phyloP scores from a whole-genome alignment of 352 stramenopile genomes.

The Phytophthora tentaculata region DNA sequence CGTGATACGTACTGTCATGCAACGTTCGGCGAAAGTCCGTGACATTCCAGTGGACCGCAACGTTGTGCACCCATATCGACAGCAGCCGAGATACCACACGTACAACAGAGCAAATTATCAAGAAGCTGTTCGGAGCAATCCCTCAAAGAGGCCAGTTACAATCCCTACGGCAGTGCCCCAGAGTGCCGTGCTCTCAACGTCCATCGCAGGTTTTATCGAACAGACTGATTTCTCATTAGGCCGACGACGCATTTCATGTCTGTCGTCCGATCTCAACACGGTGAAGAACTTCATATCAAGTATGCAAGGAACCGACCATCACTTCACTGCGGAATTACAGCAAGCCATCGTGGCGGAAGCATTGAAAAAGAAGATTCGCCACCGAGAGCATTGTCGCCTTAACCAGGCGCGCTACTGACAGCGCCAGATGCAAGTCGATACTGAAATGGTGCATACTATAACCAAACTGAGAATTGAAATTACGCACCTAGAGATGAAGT shows the following conservation, averaged over 20 bases:
- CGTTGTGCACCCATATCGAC: too few species aligned
- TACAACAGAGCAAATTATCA: too few species aligned
- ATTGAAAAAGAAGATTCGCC: constrained; percentile 14
- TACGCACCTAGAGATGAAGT: not conserved
- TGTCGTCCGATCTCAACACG: constrained; percentile 13
- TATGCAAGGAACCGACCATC: constrained; percentile 11
- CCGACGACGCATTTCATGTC: not conserved
- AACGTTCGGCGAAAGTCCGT: too few species aligned
- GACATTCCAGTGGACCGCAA: too few species aligned
- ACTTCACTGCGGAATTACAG: constrained; percentile 10
- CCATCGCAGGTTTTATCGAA: not conserved
- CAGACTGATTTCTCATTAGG: not conserved
- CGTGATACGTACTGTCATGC: too few species aligned
- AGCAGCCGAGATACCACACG: too few species aligned
- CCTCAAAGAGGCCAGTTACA: too few species aligned
- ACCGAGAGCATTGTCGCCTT: constrained; percentile 15
- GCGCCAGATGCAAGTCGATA: constrained; percentile 8
- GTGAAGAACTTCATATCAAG: constrained; percentile 7
- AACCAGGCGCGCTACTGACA: constrained; percentile 19
- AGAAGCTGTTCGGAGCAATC: too few species aligned
- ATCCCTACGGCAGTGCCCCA: too few species aligned
- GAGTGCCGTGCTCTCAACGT: not conserved
- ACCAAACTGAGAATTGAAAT: constrained; percentile 3
- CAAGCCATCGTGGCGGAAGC: constrained; percentile 12
- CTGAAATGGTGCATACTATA: not conserved